A percentile compares a stretch with the other conserved stretches of the same genome.
phyloP scores from a whole-genome alignment of 1,139 yeast species.

The Diutina mesorugosa region DNA sequence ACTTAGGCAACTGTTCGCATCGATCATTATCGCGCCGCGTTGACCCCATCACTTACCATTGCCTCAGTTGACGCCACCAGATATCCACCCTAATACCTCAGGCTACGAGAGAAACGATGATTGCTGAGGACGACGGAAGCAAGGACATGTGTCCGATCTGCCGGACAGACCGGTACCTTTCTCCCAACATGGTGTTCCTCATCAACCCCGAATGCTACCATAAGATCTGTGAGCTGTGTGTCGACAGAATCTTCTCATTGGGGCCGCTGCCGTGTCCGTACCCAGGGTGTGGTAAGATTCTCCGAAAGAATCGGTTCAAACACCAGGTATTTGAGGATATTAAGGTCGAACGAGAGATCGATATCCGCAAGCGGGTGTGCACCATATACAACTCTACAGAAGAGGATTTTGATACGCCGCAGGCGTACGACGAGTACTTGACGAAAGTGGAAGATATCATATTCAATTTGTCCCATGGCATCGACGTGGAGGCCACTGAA shows the following conservation, averaged over 20 bases:
- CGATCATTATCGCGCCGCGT: not conserved
- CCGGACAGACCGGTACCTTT: slow-evolving; percentile 85
- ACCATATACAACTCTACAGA: slow-evolving; percentile 71
- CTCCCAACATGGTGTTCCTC: slow-evolving; percentile 85
- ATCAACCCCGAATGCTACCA: slow-evolving; percentile 97
- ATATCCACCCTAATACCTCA: not conserved
- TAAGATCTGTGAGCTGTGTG: slow-evolving; percentile 94
- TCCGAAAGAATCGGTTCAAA: slow-evolving; percentile 82
- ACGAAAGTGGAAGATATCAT: slow-evolving; percentile 77
- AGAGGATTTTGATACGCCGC: slow-evolving; percentile 51
- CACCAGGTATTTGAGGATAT: slow-evolving; percentile 88
- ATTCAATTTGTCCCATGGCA: slow-evolving; percentile 58
- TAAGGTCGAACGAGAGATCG: slow-evolving; percentile 81
- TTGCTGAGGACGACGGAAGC: slow-evolving; percentile 14
- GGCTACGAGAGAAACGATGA: not conserved
- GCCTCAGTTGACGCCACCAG: not conserved
- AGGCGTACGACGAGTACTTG: slow-evolving; percentile 60
- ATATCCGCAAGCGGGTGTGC: slow-evolving; percentile 68
- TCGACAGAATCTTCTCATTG: slow-evolving; percentile 79
- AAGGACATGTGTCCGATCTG: slow-evolving; percentile 96
- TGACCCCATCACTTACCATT: not conserved
- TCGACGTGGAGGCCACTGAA: slow-evolving; percentile 66
- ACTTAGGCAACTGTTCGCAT: not conserved
- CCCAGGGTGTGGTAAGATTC: slow-evolving; percentile 76
- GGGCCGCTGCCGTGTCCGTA: slow-evolving; percentile 98